These are phyloP conservation scores for Neonectria ditissima DNA, from an alignment of 2,329 filamentous ascomycete species.

Conservation along the genomic window DNA sequence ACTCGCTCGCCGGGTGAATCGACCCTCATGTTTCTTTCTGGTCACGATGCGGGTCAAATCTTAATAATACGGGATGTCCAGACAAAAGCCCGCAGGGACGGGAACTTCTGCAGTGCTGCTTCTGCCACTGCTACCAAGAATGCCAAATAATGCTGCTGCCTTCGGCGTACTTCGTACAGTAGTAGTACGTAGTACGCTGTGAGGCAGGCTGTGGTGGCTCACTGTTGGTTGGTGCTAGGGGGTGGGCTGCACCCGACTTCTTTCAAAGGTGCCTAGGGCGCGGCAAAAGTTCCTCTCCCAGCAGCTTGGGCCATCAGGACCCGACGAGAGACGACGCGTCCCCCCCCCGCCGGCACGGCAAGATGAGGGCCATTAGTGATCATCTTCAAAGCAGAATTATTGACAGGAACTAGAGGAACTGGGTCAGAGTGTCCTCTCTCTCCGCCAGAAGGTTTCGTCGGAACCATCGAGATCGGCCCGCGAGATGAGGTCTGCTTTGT, in stretches of 20 bases:
- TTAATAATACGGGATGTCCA: background rate
- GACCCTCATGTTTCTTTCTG: background rate
- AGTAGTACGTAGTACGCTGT: background rate
- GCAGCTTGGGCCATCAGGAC: slow-evolving; percentile 23
- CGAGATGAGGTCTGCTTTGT: slow-evolving; percentile 2
- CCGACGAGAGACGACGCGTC: slow-evolving; percentile 5
- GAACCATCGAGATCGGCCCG: background rate
- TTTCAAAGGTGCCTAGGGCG: slow-evolving; percentile 46
- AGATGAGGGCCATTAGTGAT: background rate
- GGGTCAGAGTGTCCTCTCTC: no score
- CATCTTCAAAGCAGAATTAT: background rate
- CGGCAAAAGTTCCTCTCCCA: slow-evolving; percentile 46
- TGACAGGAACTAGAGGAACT: no score
- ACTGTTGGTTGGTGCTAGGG: slow-evolving; percentile 9
- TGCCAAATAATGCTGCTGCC: background rate
- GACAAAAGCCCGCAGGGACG: no score
- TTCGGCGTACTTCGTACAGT: background rate
- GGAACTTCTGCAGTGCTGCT: background rate
- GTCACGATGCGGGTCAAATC: slow-evolving; percentile 1
- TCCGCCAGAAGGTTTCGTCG: background rate
- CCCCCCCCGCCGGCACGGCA: background rate
- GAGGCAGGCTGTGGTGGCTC: background rate
- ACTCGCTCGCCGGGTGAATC: background rate
- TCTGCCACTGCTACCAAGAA: background rate
- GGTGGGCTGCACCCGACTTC: slow-evolving; percentile 28